Base-by-base conservation (phyloP, 805 yeast genomes). In the Candida pini region DNA sequence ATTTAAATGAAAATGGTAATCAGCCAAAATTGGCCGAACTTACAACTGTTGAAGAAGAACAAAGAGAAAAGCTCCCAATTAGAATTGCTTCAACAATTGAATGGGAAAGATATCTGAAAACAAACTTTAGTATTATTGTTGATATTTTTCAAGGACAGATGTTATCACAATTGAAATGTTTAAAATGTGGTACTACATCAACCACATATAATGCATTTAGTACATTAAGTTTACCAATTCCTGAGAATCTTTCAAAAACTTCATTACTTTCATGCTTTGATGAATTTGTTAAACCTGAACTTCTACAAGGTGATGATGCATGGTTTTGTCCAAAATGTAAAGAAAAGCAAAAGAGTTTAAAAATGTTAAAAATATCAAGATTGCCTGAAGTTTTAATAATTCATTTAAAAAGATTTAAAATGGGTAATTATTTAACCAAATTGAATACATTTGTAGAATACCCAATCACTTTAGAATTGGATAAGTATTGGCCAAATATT, bases 111-210 rank as follows among this genome's bases (percentile, higher is more conserved):
- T 87, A 87, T 53, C 62, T 86, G 36, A 78, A 77, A 38, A 71
- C 84, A 15, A 87, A 89, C 53, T 78, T 81, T 44, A 86, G 96
- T 26, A 69, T 80, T 1, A 71, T 89, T 17, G 92, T 84, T 2
- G 89, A 84, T 45, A 70, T 76, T 33, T 86, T 86, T 54, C 95
- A 86, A 53, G 97, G 97, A 1, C 97, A 89, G 58, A 83, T 81
- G 49, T 69, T 82, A 31, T 83, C 94, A n/a, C 79, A 75, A 35
- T 64, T 89, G 48, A 72, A 68, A 47, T 89, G 97, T 58, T 58
- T 78, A 30, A 71, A 68, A 21, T 89, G 97, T 59, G 68, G 69
- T 1, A 66, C 66, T 20, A 84, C 95, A 0, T 86, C 96, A 0
- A 86, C 96, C 0, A 85, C 96, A 0, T 89, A 78, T 53, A 87